These are phyloP conservation scores for Alternaria gansuensis DNA, from an alignment of 2,329 filamentous ascomycete species.

Conservation along the genomic window DNA sequence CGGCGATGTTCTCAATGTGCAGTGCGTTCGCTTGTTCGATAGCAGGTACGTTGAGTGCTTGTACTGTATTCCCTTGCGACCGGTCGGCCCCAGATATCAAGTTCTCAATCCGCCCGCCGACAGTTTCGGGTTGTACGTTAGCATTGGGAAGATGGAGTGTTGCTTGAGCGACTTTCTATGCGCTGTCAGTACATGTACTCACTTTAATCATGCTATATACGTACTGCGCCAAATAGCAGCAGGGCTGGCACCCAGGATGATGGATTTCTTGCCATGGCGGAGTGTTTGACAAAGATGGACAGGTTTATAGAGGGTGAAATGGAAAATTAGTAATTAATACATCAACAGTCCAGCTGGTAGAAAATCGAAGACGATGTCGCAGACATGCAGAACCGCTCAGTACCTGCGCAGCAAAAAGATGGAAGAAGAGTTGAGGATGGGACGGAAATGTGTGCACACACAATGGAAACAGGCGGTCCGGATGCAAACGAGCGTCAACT, in stretches of 20 bases:
- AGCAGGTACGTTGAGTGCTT: constrained; percentile 23
- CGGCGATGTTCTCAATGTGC: constrained; percentile 22
- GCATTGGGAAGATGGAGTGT: constrained; percentile 37
- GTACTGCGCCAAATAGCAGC: constrained; percentile 44
- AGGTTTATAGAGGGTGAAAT: constrained; percentile 4
- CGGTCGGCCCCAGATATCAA: constrained; percentile 37
- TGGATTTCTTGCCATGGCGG: constrained; percentile 45
- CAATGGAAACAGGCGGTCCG: constrained; percentile 31
- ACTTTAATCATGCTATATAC: constrained; percentile 13
- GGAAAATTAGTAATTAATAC: constrained; percentile 43
- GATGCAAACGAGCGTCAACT: constrained; percentile 41
- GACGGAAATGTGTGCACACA: constrained; percentile 26
- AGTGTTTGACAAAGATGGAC: background rate
- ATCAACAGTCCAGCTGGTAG: constrained; percentile 50
- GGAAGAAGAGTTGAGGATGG: constrained; percentile 35
- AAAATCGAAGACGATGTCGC: constrained; percentile 36
- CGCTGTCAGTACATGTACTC: constrained; percentile 27
- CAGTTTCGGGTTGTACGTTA: constrained; percentile 33
- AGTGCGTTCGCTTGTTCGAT: constrained; percentile 20
- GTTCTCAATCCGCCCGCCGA: constrained; percentile 39
- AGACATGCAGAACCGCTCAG: constrained; percentile 49
- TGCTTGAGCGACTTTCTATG: constrained; percentile 39
- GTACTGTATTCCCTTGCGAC: constrained; percentile 21
- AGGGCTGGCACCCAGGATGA: constrained; percentile 38
- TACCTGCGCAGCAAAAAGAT: constrained; percentile 49